These are phyloP conservation scores for Xylaria curta DNA, from an alignment of 495 filamentous ascomycete genomes.

Conservation along the genomic window DNA sequence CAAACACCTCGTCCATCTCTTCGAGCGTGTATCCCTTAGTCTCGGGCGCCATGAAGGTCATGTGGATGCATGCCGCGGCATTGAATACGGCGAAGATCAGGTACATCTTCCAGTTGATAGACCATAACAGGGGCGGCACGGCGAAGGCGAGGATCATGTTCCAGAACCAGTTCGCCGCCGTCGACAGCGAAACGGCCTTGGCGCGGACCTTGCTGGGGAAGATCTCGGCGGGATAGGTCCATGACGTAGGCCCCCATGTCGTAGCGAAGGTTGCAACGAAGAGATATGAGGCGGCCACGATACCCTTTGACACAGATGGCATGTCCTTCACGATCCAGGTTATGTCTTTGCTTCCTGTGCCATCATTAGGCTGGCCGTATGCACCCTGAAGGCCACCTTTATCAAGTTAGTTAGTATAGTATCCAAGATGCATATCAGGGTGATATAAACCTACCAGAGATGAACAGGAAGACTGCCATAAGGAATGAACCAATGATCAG, in stretches of 20 bases:
- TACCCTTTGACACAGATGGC: slow-evolving; percentile 55
- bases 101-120: slow-evolving; percentile 65
- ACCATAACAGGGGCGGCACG: slow-evolving; percentile 62
- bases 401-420: background rate
- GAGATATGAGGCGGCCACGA: slow-evolving; percentile 73
- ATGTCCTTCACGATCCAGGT: slow-evolving; percentile 65
- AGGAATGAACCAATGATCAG: slow-evolving; percentile 77
- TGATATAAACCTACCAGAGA: slow-evolving; percentile 66
- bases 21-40: slow-evolving; percentile 81
- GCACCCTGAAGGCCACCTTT: slow-evolving; percentile 61
- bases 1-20: slow-evolving; percentile 68
- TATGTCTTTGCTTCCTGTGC: slow-evolving; percentile 49
- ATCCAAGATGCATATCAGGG: background rate
- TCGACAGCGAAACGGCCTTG: slow-evolving; percentile 69
- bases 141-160: slow-evolving; percentile 70
- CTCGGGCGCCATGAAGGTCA: slow-evolving; percentile 75
- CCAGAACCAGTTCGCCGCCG: slow-evolving; percentile 74
- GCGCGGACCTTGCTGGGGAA: slow-evolving; percentile 76
- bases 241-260: slow-evolving; percentile 79
- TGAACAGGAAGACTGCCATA: slow-evolving; percentile 74
- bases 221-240: slow-evolving; percentile 83
- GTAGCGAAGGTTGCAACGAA: slow-evolving; percentile 79
- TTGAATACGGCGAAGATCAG: slow-evolving; percentile 77
- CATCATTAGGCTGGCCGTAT: slow-evolving; percentile 61
- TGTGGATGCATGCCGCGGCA: slow-evolving; percentile 69